A percentile compares a stretch with the other conserved stretches of the same genome.
These are phyloP conservation scores for Sedum album DNA, from an alignment of 164 flowering plant species.

Conservation along the genomic window DNA sequence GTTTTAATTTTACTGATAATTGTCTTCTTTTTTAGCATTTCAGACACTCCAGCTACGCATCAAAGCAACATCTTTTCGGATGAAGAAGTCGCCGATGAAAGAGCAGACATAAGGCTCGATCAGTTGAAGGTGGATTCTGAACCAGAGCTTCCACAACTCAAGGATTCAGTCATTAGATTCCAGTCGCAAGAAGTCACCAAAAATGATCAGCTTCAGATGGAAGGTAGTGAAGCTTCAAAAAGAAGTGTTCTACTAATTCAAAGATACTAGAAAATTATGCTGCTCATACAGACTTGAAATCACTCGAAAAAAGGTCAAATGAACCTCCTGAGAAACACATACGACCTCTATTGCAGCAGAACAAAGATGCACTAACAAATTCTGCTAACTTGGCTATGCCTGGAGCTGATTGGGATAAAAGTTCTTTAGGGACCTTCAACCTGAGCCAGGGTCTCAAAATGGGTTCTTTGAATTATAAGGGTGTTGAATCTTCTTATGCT, in stretches of 20 bases:
- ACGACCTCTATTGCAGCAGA: constrained; percentile 1
- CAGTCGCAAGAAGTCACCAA: background rate
- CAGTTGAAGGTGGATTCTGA: constrained; percentile 1
- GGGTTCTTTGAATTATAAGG: background rate
- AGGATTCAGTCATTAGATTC: background rate
- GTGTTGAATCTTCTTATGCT: background rate
- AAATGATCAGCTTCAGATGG: background rate
- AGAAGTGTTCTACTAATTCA: constrained; percentile 7
- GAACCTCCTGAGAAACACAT: constrained; percentile 17
- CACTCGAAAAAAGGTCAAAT: constrained; percentile 11
- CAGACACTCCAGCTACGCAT: background rate
- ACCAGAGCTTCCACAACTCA: background rate
- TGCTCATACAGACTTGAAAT: constrained; percentile 13
- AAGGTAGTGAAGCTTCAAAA: background rate
- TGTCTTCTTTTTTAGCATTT: background rate
- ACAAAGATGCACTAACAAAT: no score
- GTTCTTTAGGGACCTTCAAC: background rate
- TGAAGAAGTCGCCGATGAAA: background rate
- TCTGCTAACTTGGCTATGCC: constrained; percentile 1
- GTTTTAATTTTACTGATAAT: background rate
- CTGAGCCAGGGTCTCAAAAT: background rate
- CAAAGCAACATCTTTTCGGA: background rate
- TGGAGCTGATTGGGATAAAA: background rate
- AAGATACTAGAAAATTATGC: constrained; percentile 8
- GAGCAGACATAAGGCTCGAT: background rate